A percentile compares a stretch with the other conserved stretches of the same genome.
Evolutionary conservation across 345 rosid genomes (phyloP).

Genomic region (Corchorus olitorius): DNA sequence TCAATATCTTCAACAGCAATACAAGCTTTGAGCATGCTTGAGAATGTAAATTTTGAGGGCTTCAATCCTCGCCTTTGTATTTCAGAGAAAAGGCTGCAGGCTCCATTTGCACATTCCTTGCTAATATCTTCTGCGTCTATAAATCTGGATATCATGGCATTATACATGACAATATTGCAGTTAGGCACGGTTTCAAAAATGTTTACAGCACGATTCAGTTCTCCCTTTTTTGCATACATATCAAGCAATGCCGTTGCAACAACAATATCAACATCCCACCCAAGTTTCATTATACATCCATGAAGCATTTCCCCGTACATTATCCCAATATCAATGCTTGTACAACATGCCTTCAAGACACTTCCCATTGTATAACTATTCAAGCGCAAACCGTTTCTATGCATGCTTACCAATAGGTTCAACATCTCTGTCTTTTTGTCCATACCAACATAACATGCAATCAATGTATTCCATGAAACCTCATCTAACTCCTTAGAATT

Average conservation of each 20-base stretch:
- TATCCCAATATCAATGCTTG: constrained; percentile 26
- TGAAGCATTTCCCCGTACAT: constrained; percentile 47
- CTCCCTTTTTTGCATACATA: constrained; percentile 53
- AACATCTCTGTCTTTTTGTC: constrained; percentile 42
- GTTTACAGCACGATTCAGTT: constrained; percentile 34
- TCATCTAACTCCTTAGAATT: constrained; percentile 37
- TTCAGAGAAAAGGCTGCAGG: constrained; percentile 43
- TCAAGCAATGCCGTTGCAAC: constrained; percentile 56
- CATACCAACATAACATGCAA: constrained; percentile 44
- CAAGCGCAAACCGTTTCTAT: constrained; percentile 35
- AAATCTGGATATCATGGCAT: constrained; percentile 57
- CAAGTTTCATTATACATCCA: constrained; percentile 39
- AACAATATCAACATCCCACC: constrained; percentile 46
- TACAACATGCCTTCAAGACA: constrained; percentile 48
- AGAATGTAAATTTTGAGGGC: constrained; percentile 50
- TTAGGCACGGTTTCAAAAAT: constrained; percentile 39
- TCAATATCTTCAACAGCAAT: constrained; percentile 32
- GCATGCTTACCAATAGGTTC: constrained; percentile 44
- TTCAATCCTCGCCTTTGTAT: constrained; percentile 43
- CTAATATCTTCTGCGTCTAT: constrained; percentile 30
- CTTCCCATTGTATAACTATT: constrained; percentile 47
- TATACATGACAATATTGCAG: constrained; percentile 52
- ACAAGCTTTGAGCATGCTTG: constrained; percentile 54
- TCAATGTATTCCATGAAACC: constrained; percentile 58
- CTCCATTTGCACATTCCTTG: constrained; percentile 34